phyloP scores from a whole-genome alignment of 495 filamentous ascomycete species.

The Neurospora pannonica region DNA sequence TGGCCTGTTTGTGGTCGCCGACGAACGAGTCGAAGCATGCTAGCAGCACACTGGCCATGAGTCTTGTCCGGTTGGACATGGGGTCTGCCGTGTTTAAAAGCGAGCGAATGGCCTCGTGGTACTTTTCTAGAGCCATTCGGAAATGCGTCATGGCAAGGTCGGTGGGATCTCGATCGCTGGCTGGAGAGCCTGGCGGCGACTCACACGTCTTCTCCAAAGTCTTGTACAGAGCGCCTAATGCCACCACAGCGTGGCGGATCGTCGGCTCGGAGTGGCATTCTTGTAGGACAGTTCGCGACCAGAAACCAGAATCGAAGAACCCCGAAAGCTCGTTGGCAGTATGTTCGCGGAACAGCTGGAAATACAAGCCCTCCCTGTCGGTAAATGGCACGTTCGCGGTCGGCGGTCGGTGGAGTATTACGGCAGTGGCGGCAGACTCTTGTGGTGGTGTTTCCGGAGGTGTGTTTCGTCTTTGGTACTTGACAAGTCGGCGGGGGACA shows the following conservation, averaged over 20 bases:
- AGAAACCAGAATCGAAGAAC: conserved; percentile 54
- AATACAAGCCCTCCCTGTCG: conserved; percentile 43
- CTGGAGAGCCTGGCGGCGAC: conserved; percentile 35
- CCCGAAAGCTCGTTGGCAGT: conserved; percentile 52
- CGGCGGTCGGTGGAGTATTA: conserved; percentile 20
- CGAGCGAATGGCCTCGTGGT: conserved; percentile 32
- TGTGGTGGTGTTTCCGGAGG: conserved; percentile 26
- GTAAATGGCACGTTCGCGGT: conserved; percentile 27
- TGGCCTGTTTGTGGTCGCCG: conserved; percentile 40
- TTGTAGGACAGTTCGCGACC: conserved; percentile 48
- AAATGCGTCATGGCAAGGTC: conserved; percentile 33
- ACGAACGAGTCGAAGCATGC: conserved; percentile 44
- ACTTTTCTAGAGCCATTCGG: conserved; percentile 35
- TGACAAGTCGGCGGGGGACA: conserved; percentile 14
- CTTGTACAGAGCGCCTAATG: conserved; percentile 55
- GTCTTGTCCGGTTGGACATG: conserved; percentile 30
- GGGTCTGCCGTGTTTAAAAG: conserved; percentile 25
- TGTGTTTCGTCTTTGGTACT: conserved; percentile 20
- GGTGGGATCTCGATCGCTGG: conserved; percentile 14
- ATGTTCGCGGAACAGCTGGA: conserved; percentile 49
- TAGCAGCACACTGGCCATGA: conserved; percentile 41
- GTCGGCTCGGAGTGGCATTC: conserved; percentile 51
- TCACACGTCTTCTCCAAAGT: conserved; percentile 45
- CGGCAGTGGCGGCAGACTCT: background rate
- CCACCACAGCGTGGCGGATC: conserved; percentile 56